Evolutionary conservation across 2,329 filamentous ascomycete species (phyloP).

Genomic region (Fusarium ambrosium): DNA sequence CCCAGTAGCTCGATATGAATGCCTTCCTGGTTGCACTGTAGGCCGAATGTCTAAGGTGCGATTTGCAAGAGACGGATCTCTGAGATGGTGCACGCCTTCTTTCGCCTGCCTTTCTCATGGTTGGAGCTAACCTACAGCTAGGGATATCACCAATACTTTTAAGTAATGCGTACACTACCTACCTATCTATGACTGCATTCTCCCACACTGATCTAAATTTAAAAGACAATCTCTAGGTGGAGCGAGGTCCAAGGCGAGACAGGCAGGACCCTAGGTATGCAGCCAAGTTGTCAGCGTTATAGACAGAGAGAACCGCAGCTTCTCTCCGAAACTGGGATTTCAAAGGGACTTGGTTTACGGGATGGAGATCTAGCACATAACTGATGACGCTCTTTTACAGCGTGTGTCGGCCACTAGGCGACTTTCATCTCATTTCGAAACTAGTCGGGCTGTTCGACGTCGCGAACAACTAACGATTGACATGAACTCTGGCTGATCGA

Average conservation of each 20-base stretch:
- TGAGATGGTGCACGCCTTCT: not conserved
- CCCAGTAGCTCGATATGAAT: not conserved
- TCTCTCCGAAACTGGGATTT: not conserved
- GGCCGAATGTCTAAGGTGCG: too few species aligned
- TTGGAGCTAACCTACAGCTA: too few species aligned
- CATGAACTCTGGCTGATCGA: not conserved
- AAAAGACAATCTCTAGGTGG: too few species aligned
- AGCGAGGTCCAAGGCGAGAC: not conserved
- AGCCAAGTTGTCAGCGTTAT: not conserved
- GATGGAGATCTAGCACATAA: not conserved
- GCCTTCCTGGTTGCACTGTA: not conserved
- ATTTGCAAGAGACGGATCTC: too few species aligned
- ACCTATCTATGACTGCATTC: too few species aligned
- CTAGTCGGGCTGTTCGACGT: not conserved
- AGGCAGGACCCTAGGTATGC: not conserved
- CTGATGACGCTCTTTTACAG: not conserved
- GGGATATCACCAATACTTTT: not conserved
- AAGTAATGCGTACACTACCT: not conserved
- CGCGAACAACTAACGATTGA: not conserved
- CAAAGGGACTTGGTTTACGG: not conserved
- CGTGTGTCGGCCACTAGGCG: not conserved
- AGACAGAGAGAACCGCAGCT: not conserved
- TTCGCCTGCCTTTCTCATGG: not conserved
- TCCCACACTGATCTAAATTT: too few species aligned
- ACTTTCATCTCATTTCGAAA: not conserved